phyloP scores from a whole-genome alignment of 192 early-diverging fungal species.

The Rhizoclosmatium sp. region DNA sequence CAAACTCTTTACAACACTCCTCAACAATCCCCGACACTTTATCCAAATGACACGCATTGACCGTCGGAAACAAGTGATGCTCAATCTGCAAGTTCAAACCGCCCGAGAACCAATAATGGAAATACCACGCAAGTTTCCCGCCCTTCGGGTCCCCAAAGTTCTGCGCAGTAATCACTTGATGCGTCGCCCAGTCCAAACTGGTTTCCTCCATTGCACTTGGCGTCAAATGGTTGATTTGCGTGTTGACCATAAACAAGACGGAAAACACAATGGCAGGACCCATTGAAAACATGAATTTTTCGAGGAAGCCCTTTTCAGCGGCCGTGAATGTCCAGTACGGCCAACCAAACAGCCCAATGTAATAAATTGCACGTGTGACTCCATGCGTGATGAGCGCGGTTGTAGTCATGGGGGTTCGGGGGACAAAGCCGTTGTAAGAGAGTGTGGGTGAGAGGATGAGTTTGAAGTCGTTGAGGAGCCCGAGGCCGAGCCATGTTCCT shows the following conservation, averaged over 20 bases:
- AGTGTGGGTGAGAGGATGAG: not conserved
- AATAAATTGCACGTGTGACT: not conserved
- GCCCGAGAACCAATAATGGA: slow-evolving; percentile 63
- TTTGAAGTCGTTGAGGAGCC: slow-evolving; percentile 14
- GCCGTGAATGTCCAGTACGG: slow-evolving; percentile 10
- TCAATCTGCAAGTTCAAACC: slow-evolving; percentile 88
- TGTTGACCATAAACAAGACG: slow-evolving; percentile 34
- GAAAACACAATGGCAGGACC: slow-evolving; percentile 10
- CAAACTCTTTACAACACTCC: slow-evolving; percentile 1
- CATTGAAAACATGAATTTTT: slow-evolving; percentile 11
- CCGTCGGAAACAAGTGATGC: slow-evolving; percentile 83
- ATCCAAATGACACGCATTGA: slow-evolving; percentile 26
- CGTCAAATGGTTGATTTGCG: slow-evolving; percentile 33
- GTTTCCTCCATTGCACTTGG: slow-evolving; percentile 5
- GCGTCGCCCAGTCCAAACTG: slow-evolving; percentile 15
- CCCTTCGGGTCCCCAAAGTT: slow-evolving; percentile 24
- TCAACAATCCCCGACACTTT: slow-evolving; percentile 2
- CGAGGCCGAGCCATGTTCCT: slow-evolving; percentile 26
- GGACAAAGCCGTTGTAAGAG: slow-evolving; percentile 16
- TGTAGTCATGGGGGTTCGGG: not conserved
- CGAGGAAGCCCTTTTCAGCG: not conserved
- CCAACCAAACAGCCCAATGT: slow-evolving; percentile 4
- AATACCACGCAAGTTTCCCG: slow-evolving; percentile 8
- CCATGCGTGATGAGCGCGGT: not conserved
- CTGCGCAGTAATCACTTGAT: slow-evolving; percentile 35